Percentiles rank a stretch among this genome's conserved stretches.
These are phyloP conservation scores for Setomelanomma holmii DNA, from an alignment of 2,329 filamentous ascomycete genomes.

Conservation along the genomic window DNA sequence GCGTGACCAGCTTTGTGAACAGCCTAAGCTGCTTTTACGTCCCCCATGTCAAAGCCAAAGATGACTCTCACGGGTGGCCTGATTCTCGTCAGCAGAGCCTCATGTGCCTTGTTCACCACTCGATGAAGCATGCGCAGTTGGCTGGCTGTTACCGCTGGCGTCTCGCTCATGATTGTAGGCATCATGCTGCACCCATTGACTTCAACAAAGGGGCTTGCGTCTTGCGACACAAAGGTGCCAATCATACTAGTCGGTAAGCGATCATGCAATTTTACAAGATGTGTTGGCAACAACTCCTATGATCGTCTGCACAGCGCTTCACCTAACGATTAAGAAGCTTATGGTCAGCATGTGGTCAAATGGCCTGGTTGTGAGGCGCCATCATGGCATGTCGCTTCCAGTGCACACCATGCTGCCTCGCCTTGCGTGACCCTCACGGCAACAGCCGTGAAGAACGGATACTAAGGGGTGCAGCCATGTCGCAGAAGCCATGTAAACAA, in stretches of 20 bases:
- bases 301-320: background rate
- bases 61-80: constrained; percentile 15
- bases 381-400: background rate
- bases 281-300: background rate
- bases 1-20: background rate
- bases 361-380: background rate
- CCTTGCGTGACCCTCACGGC: background rate
- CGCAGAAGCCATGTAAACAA: background rate
- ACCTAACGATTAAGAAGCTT: background rate
- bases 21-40: constrained; percentile 8
- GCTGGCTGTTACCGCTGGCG: constrained; percentile 1
- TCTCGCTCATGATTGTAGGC: constrained; percentile 2
- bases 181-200: background rate
- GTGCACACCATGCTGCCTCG: background rate
- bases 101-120: constrained; percentile 9
- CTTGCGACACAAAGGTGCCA: background rate
- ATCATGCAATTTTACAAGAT: background rate
- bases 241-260: background rate
- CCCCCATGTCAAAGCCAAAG: background rate
- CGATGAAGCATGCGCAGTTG: constrained; percentile 6
- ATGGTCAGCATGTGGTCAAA: background rate
- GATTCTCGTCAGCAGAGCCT: constrained; percentile 27
- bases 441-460: background rate
- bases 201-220: background rate
- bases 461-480: background rate